Percentiles rank a stretch among this genome's conserved stretches.
Conservation (phyloP, 1,139 yeast species). For the Yamadazyma diospyri region DNA sequence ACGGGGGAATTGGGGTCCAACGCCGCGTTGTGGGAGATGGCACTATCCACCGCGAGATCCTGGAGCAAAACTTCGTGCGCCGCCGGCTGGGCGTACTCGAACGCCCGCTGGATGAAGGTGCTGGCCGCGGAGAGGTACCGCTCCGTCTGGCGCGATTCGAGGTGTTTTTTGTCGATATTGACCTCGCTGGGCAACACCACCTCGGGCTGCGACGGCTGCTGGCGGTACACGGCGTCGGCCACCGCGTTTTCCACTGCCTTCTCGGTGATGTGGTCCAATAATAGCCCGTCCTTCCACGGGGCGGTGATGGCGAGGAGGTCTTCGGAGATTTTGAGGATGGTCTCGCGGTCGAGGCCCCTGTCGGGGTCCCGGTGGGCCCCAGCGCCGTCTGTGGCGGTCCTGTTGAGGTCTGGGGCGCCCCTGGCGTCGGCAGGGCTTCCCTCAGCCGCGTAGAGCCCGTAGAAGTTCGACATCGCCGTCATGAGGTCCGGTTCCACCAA, state of each 20-base stretch:
- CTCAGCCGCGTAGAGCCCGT: conserved; percentile 59
- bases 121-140: conserved; percentile 86
- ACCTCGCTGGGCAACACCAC: conserved; percentile 53
- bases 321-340: conserved; percentile 80
- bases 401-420: too few species aligned
- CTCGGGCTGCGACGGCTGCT: conserved; percentile 18
- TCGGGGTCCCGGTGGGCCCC: conserved; percentile 52
- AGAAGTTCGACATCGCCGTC: conserved; percentile 76
- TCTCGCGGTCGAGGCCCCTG: conserved; percentile 73
- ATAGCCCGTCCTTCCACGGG: conserved; percentile 73
- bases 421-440: too few species aligned
- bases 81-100: conserved; percentile 81
- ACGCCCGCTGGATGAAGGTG: conserved; percentile 79
- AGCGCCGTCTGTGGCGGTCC: conserved; percentile 49
- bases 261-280: conserved; percentile 59
- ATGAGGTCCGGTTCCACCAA: conserved; percentile 72
- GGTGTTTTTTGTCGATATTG: conserved; percentile 56
- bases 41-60: conserved; percentile 37
- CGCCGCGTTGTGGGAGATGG: conserved; percentile 63
- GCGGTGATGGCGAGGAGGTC: conserved; percentile 77
- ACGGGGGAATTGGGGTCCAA: conserved; percentile 78
- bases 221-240: conserved; percentile 53
- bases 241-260: conserved; percentile 59
- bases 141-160: conserved; percentile 70
- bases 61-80: conserved; percentile 43